Evolutionary conservation across 495 filamentous ascomycete species (phyloP).

Genomic region (Chaetomium tenue): DNA sequence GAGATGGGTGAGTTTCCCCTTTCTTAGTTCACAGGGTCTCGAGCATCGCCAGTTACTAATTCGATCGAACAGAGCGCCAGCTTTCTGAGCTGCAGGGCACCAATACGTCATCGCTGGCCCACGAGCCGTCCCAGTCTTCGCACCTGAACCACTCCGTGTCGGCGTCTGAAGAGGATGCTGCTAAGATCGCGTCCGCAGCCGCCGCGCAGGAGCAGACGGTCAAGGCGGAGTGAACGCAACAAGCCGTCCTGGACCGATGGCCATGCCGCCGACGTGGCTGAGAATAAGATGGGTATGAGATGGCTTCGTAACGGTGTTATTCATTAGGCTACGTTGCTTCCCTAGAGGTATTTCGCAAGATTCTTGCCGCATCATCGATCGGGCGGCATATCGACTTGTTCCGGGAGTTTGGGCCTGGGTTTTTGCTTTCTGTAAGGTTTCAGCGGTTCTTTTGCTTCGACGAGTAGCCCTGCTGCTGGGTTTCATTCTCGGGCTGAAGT

Average conservation of each 20-base stretch:
- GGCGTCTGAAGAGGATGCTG: conserved; percentile 21
- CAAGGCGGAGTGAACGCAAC: neutral
- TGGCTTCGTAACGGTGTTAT: neutral
- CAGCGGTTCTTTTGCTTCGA: neutral
- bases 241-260: neutral
- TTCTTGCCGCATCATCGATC: neutral
- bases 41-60: neutral
- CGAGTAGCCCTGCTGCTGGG: neutral
- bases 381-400: neutral
- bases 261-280: neutral
- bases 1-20: conserved; percentile 63
- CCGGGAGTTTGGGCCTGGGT: neutral
- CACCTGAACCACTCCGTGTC: conserved; percentile 31
- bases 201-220: neutral
- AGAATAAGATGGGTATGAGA: neutral
- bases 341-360: neutral
- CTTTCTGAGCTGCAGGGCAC: conserved; percentile 33
- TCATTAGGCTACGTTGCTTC: neutral
- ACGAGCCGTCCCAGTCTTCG: conserved; percentile 37
- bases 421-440: conserved; percentile 1
- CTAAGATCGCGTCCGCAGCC: conserved; percentile 2
- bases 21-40: neutral
- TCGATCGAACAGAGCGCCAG: conserved; percentile 33
- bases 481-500: neutral
- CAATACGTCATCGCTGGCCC: conserved; percentile 34